Evolutionary conservation across 2,329 filamentous ascomycete genomes (phyloP), one percentile per base, ranked within the genome.

Genomic region (Epichloe typhina): DNA sequence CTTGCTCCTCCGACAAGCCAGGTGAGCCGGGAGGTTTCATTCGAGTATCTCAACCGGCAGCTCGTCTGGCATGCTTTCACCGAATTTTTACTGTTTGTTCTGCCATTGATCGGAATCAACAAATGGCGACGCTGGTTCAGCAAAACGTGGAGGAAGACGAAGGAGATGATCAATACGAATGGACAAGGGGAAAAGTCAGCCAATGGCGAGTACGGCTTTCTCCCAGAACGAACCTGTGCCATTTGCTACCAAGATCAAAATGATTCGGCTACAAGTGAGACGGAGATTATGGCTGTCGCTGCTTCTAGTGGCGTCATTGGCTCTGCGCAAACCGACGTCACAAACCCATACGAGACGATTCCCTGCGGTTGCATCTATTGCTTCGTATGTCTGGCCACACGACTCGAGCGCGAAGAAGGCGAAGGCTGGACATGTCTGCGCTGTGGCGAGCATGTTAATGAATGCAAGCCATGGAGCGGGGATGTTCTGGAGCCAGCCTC

Each of bases 41-140:
- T 98, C 64, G 93, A 98, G 69, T 97, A 96, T 62, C 79, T 97
- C 47, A 98, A 98, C 66, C 83, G 93, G 46, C 93, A 98, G 69
- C 80, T 98, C 11, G 93, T 98, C 38, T 98, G 93, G 93, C 93
- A 98, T 68, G 93, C 93, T n/a, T 95, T 98, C 61, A 98, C 93
- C 26, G 93, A 98, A 65, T 98, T 98, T 60, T 74, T 98, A n/a
- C 78, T 98, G 35, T 98, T 97, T 66, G 79, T 97, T 17, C 75
- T 98, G n/a, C 93, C 93, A 0, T 77, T 98, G n/a, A 86, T 98
- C 41, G 93, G 93, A 48, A 91, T 98, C 58, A 84, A 86, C 61
- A 80, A 89, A 57, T 98, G 93, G 93, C 80, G 88, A 52, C 79
- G 90, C 57, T 95, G 91, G 84, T 72, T 96, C n/a, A 76, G 79